Base-by-base conservation (phyloP, 2,329 filamentous ascomycete species). In the Annulohypoxylon truncatum region DNA sequence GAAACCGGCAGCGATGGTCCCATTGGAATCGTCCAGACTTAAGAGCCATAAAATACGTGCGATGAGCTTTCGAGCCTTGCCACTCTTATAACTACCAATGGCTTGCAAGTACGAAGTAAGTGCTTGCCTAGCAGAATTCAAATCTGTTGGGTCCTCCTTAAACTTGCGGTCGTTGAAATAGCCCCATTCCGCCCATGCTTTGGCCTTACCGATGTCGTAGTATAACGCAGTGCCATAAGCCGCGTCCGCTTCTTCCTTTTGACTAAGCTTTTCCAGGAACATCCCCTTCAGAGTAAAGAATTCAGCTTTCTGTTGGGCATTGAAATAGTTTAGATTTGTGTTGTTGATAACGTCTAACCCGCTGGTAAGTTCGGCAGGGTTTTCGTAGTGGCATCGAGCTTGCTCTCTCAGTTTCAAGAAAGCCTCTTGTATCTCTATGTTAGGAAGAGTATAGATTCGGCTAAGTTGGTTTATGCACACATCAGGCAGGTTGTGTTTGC, bases 211-310 rank as follows among this genome's bases (percentile, higher is more conserved):
- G 72, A 99, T 93, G 74, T 99, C 96, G 73, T 97, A 98, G 81
- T 95, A 98, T 65, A 99, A 80, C 0, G 96, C 96, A 53, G 94
- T 96, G 52, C 96, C 96, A 77, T 97, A 99, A 0, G 96, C 95
- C 64, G 93, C 91, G 72, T 97, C 94, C 4, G 96, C 94, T 66
- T 99, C 96, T 2, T 92, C 91, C 77, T 94, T 94, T 73, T 97
- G 92, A 61, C 90, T 90, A 8, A 99, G 86, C 79, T 97, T 97
- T 77, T 96, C 96, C 46, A 98, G 83, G 84, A 99, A 99, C 96
- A 99, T 99, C 67, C 96, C 96, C 85, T 99, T 99, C 57, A 99
- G 87, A 0, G 96, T 99, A 83, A 97, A 99, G 81, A 99, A 99
- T 78, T 99, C 96, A 7, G 96, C 96, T 81, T 99, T 99, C 78